Conservation (phyloP, 2,329 filamentous ascomycete genomes). For the Aspergillus tamarii region DNA sequence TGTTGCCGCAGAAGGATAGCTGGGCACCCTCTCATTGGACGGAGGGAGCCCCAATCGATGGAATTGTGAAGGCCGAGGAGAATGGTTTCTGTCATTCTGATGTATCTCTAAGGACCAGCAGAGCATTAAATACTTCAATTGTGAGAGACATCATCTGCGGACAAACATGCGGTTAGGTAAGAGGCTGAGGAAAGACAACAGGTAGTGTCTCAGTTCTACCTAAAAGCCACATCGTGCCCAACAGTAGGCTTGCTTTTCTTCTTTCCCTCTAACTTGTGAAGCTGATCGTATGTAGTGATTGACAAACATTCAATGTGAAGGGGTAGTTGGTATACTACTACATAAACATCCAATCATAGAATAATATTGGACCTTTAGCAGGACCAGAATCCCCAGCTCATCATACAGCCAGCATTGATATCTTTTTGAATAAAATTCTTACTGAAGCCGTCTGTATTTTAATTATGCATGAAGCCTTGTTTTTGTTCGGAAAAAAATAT, state of each 20-base stretch:
- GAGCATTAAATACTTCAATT: not conserved
- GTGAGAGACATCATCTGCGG: not conserved
- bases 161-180: not conserved
- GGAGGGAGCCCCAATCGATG: slow-evolving; percentile 7
- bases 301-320: too few relatives aligned
- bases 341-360: not conserved
- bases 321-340: not conserved
- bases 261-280: too few relatives aligned
- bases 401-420: too few relatives aligned
- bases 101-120: not conserved
- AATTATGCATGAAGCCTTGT: not conserved
- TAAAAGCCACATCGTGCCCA: too few relatives aligned
- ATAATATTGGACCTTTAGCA: not conserved
- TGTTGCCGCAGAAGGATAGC: slow-evolving; percentile 4
- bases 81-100: not conserved
- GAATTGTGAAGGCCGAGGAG: slow-evolving; percentile 1
- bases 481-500: not conserved
- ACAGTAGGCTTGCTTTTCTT: too few relatives aligned
- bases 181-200: not conserved
- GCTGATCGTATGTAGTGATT: too few relatives aligned
- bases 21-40: not conserved
- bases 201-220: too few relatives aligned
- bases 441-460: not conserved
- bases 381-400: too few relatives aligned
- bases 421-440: not conserved